Base-by-base conservation (phyloP, 805 yeast species). In the Naumovozyma castellii region DNA sequence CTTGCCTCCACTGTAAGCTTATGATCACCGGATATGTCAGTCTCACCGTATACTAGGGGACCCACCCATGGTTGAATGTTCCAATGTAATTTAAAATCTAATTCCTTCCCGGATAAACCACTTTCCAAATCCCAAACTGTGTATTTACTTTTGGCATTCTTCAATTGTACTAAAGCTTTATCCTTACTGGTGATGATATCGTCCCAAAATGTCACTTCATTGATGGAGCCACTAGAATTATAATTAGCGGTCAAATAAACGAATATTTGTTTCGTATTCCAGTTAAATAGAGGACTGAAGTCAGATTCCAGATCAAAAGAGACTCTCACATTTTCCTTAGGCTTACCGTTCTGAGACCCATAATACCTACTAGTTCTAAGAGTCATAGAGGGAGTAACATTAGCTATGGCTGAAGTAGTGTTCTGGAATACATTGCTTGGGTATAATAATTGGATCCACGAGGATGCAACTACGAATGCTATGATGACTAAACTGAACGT, bases 201-300 rank as follows among this genome's bases (percentile, higher is more conserved):
- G 64, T 90, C 97, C 98, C 98, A 90, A 55, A 84, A 78, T 0
- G 90, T 82, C 30, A 88, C 84, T 47, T 78, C 77, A 60, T 80
- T 82, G 2, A 60, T 56, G n/a, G 73, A 62, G 44, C 63, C 50
- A 43, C 63, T 57, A 43, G 55, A 36, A 49, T 84, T 72, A 46
- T 88, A 88, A 54, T 85, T 90, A 1, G 94, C 95, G 2, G 94
- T 84, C 46, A 92, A 68, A 54, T 90, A 92, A 4, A 81, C 84
- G 54, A 92, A 90, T n/a, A 90, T 78, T 62, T 90, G 97, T 57
- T 90, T 90, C 10, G 98, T 92, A 64, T 90, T 92, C 96, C 97
- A 90, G 61, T 83, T 87, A 72, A 88, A 88, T 38, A 92, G 69
- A 2, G 85, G 79, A 1, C 84, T 57, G 45, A 90, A 68, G 61